Evolutionary conservation across 2,329 filamentous ascomycete species (phyloP).

Genomic region (Achaetomium macrosporum): DNA sequence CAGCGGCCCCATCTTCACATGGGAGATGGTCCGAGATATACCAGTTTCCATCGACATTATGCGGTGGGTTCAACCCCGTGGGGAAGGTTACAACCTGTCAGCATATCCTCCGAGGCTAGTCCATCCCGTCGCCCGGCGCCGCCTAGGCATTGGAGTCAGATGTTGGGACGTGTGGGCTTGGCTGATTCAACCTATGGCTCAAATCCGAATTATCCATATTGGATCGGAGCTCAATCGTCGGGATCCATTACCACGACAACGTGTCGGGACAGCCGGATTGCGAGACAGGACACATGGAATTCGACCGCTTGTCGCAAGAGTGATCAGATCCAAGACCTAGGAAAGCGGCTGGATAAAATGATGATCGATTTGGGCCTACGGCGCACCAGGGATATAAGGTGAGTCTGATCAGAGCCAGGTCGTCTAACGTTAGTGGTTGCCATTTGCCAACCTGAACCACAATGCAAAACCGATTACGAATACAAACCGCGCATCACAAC

Average conservation of each 20-base stretch:
- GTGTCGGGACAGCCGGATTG: too few relatives aligned
- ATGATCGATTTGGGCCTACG: too few relatives aligned
- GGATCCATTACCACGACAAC: not conserved
- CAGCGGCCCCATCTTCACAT: too few relatives aligned
- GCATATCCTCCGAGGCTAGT: conserved; percentile 5
- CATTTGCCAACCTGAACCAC: too few relatives aligned
- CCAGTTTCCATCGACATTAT: not conserved
- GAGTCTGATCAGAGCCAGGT: too few relatives aligned
- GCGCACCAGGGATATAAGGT: too few relatives aligned
- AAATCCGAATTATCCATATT: conserved; percentile 17
- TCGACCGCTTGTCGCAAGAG: too few relatives aligned
- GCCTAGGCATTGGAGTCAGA: not conserved
- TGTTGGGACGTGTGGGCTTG: conserved; percentile 6
- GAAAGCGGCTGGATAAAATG: not conserved
- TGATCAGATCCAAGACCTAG: not conserved
- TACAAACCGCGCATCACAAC: too few relatives aligned
- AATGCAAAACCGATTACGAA: too few relatives aligned
- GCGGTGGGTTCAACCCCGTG: too few relatives aligned
- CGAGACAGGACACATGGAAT: too few relatives aligned
- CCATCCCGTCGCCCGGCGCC: conserved; percentile 14
- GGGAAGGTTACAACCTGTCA: not conserved
- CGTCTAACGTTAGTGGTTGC: too few relatives aligned
- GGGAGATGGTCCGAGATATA: conserved; percentile 5
- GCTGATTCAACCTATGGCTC: not conserved
- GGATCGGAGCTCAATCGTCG: conserved; percentile 24